Conservation (phyloP, 768 basidiomycete species). For the Glaciozyma antarctica region DNA sequence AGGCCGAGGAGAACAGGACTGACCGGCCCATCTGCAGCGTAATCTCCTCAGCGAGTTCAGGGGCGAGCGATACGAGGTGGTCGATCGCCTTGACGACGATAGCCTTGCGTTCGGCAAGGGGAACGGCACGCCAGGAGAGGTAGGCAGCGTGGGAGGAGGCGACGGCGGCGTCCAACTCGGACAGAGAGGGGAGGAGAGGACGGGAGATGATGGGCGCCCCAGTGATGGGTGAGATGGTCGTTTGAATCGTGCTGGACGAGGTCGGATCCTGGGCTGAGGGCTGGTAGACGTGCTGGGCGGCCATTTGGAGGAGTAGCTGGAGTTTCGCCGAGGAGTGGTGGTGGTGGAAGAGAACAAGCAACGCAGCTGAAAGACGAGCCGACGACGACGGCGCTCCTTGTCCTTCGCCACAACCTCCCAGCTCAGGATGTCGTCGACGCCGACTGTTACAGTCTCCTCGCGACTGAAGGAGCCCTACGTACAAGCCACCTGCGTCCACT, state of each 20-base stretch:
- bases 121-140: slow-evolving; percentile 40
- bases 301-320: no score
- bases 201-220: slow-evolving; percentile 11
- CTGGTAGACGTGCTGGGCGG: no score
- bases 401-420: no score
- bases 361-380: no score
- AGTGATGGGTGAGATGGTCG: slow-evolving; percentile 25
- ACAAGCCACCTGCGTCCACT: slow-evolving; percentile 23
- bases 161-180: slow-evolving; percentile 6
- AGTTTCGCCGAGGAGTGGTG: no score
- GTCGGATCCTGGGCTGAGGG: not conserved
- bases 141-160: slow-evolving; percentile 9
- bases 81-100: slow-evolving; percentile 62
- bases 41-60: slow-evolving; percentile 64
- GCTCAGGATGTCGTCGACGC: no score
- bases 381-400: no score
- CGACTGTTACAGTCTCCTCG: not conserved
- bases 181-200: not conserved
- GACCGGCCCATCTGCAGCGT: slow-evolving; percentile 87
- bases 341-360: no score
- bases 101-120: slow-evolving; percentile 56
- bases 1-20: slow-evolving; percentile 32
- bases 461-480: slow-evolving; percentile 3
- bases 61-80: slow-evolving; percentile 48
- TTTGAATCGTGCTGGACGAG: slow-evolving; percentile 4